phyloP scores from a whole-genome alignment of 805 yeast species.

The Zygosaccharomyces rouxii region DNA sequence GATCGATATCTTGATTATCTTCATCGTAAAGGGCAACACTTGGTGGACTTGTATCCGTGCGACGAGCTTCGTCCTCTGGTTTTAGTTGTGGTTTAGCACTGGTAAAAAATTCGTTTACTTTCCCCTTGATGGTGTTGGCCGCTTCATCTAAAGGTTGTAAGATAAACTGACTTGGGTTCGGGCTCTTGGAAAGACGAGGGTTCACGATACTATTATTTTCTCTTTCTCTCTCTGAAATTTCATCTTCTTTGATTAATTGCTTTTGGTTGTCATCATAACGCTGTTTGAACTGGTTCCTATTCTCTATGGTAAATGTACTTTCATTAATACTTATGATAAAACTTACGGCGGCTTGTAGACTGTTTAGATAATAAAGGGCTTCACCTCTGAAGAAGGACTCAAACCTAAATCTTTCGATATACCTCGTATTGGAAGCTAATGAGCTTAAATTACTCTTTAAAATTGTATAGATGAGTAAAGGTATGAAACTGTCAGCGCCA shows the following conservation, averaged over 20 bases:
- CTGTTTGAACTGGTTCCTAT: constrained; percentile 54
- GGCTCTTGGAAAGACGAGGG: constrained; percentile 3
- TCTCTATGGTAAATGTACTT: constrained; percentile 55
- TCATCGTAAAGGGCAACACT: constrained; percentile 11
- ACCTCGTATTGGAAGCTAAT: constrained; percentile 73
- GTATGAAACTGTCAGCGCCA: constrained; percentile 94
- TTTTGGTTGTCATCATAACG: constrained; percentile 44
- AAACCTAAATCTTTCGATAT: constrained; percentile 79
- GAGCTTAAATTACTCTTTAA: constrained; percentile 60
- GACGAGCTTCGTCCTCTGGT: background rate
- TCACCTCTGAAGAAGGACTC: constrained; percentile 79
- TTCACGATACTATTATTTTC: background rate
- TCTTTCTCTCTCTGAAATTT: constrained; percentile 14
- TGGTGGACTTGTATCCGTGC: background rate
- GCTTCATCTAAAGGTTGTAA: constrained; percentile 29
- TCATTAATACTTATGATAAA: constrained; percentile 62
- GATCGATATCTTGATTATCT: constrained; percentile 22
- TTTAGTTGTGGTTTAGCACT: constrained; percentile 6
- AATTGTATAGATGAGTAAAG: constrained; percentile 74
- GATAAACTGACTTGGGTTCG: constrained; percentile 20
- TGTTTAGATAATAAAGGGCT: constrained; percentile 83
- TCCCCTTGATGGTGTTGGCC: constrained; percentile 20
- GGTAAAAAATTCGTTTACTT: constrained; percentile 24
- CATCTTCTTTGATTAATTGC: constrained; percentile 31
- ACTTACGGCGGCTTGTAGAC: constrained; percentile 83